Evolutionary conservation across 192 early-diverging fungal species (phyloP), one percentile per base, ranked within the genome.

Genomic region (Coemansia sp.): DNA sequence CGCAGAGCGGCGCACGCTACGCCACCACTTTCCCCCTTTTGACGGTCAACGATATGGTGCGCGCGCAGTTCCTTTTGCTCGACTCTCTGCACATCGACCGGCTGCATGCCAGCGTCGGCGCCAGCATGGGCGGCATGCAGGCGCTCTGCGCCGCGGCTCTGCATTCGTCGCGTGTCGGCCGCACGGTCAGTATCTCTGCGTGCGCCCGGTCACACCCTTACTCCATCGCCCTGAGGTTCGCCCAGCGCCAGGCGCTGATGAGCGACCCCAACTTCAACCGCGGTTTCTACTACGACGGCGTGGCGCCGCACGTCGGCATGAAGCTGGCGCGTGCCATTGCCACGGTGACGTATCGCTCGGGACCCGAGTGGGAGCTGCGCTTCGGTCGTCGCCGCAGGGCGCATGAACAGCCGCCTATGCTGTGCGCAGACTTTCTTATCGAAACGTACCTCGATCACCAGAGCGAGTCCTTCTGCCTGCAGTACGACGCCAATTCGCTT

Each of bases 381-480:
- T 98, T 98, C 72, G 94, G 96, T 8, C 75, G 93, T 14, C 89
- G 89, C 34, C 83, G 96, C 30, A 79, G 84, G 9, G 81, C 86
- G 17, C 88, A 89, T 12, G 79, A 87, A 24, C 80, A 85, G 54
- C 68, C 87, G 14, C 92, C 93, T 2, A 86, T 87, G 0, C 69
- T 98, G 43, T 94, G 92, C 51, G 86, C 96, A 0, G 96, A 98
- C 63, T 96, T 94, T 68, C 60, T 93, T 57, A 96, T 98, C 57
- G 96, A 98, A 71, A 93, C 90, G 9, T 98, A 98, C 61, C 66
- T 97, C 43, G 93, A 98, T 69, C 92, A 97, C 67, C 95, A 95
- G 80, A 94, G 95, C 51, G 94, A 98, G 66, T 79, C 87, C 25
- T 98, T 93, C 69, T 94, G 91, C 57, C 60, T 92, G 57, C 85